Evolutionary conservation across 202 grass and related monocot species (phyloP), one percentile per base, ranked within the genome.

Genomic region (Carex arenaria): DNA sequence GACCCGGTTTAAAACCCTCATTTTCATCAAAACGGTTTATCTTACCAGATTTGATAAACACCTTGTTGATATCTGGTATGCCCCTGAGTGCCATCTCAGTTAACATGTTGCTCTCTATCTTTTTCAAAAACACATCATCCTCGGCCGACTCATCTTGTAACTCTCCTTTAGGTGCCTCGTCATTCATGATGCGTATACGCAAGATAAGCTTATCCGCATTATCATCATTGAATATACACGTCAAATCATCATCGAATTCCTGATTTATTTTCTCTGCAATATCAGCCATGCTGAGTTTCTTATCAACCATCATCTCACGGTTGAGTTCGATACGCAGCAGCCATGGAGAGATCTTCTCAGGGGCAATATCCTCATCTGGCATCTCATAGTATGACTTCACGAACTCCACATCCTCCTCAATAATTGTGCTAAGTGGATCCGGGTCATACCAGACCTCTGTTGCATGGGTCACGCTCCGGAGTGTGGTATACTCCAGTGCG

Each of bases 221-320:
- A 87, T 98, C 95, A 92, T 98, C 95, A 85, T 95, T 98, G 81
- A 98, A 98, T 85, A 98, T 98, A 86, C 91, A 95, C 66, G 93
- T 90, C 53, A 98, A 83, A 52, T 98, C 95, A n/a, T 93, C 90
- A 83, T 93, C 95, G 20, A 98, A 95, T 79, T 95, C 95, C 85
- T 89, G 90, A 88, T 93, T 94, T 22, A 98, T 98, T 87, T 95
- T 98, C 62, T 95, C 95, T 1, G 95, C 95, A 79, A 98, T 98
- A 80, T 95, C 92, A 69, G 90, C 92, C 95, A 95, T 98, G 89
- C 93, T 98, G 83, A 98, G 86, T 86, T 98, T 98, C 88, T 98
- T 98, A 87, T 95, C 95, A 82, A 98, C 88, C 95, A 98, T 95
- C 95, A 98, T 98, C 78, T 98, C 95, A 79, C 93, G 91, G 52